Percentiles rank a stretch among this genome's conserved stretches.
Conservation (phyloP, 2,329 filamentous ascomycete species). For the Alternaria hordeiaustralica region DNA sequence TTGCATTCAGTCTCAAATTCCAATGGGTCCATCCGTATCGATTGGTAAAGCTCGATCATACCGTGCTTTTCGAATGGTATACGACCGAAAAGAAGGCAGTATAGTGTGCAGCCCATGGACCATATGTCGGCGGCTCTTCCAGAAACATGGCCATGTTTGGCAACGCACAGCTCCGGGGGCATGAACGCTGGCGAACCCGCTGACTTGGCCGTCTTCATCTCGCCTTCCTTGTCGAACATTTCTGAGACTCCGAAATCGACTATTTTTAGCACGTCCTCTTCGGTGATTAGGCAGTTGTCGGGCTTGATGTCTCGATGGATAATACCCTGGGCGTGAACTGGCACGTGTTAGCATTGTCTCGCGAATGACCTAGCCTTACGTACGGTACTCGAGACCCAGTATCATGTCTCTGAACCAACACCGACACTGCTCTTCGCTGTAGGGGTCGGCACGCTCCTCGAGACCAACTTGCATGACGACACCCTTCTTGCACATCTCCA, state of each 20-base stretch:
- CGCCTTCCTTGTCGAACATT: slow-evolving; percentile 88
- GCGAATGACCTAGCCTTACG: slow-evolving; percentile 45
- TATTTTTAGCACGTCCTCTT: slow-evolving; percentile 93
- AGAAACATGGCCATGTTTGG: slow-evolving; percentile 84
- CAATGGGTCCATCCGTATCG: slow-evolving; percentile 76
- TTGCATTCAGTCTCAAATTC: slow-evolving; percentile 69
- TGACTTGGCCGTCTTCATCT: slow-evolving; percentile 92
- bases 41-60: slow-evolving; percentile 86
- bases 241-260: slow-evolving; percentile 99
- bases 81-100: slow-evolving; percentile 85
- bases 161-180: slow-evolving; percentile 88
- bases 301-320: slow-evolving; percentile 98
- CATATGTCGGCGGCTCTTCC: slow-evolving; percentile 93
- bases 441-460: slow-evolving; percentile 82
- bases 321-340: slow-evolving; percentile 91
- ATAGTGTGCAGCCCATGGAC: slow-evolving; percentile 97
- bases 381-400: slow-evolving; percentile 89
- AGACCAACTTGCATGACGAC: slow-evolving; percentile 95
- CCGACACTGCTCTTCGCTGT: slow-evolving; percentile 80
- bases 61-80: slow-evolving; percentile 84
- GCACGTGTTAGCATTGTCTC: slow-evolving; percentile 23
- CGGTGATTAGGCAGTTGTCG: slow-evolving; percentile 89
- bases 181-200: slow-evolving; percentile 95
- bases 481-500: slow-evolving; percentile 99
- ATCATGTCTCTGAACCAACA: slow-evolving; percentile 96